A percentile compares a stretch with the other conserved stretches of the same genome.
Conservation (phyloP, 257 asterid species). For the Capsicum baccatum region DNA sequence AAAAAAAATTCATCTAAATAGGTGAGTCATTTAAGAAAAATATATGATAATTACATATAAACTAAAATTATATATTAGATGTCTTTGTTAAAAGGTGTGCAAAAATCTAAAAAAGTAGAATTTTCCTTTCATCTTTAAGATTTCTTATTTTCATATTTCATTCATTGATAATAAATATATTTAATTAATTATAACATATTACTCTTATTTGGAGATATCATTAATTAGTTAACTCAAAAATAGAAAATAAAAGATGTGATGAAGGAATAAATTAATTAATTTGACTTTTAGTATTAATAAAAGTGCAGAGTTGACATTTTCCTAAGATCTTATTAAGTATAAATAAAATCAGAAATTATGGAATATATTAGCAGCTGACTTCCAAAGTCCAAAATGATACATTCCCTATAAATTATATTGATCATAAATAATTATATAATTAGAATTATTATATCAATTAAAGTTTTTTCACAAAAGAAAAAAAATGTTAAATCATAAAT, state of each 20-base stretch:
- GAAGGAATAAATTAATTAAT: background rate
- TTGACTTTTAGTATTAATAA: background rate
- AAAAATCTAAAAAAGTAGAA: background rate
- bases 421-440: background rate
- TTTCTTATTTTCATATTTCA: too few species aligned
- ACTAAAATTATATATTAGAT: background rate
- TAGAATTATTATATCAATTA: too few species aligned
- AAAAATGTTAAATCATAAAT: background rate
- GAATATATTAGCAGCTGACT: constrained; percentile 14
- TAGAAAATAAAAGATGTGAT: background rate
- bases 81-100: background rate
- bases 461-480: too few species aligned
- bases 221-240: background rate
- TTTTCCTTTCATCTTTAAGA: too few species aligned
- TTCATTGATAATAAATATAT: background rate
- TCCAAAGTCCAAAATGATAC: constrained; percentile 18
- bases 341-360: constrained; percentile 1
- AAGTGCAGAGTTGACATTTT: constrained; percentile 23
- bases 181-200: background rate
- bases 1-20: background rate
- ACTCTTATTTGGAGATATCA: background rate
- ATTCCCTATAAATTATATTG: background rate
- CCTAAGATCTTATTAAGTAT: background rate
- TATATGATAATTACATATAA: background rate
- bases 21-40: background rate